phyloP scores from a whole-genome alignment of 805 yeast genomes.

The Metschnikowia santaceciliae region DNA sequence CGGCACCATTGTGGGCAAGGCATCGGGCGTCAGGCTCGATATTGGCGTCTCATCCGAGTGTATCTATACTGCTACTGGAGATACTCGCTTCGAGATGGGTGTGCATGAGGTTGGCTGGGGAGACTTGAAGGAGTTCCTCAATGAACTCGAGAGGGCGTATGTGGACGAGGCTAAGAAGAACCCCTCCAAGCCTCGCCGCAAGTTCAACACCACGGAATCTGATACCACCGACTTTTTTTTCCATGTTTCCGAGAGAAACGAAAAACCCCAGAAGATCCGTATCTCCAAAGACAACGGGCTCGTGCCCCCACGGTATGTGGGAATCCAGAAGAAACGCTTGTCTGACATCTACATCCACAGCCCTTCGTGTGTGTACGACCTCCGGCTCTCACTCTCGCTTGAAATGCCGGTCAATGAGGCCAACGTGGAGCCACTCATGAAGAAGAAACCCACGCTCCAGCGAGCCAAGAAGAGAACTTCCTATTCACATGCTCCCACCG shows the following conservation, averaged over 20 bases:
- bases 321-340: constrained; percentile 70
- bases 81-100: constrained; percentile 60
- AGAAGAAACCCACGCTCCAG: constrained; percentile 50
- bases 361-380: constrained; percentile 76
- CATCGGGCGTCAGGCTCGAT: constrained; percentile 55
- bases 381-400: constrained; percentile 67
- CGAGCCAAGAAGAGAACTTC: constrained; percentile 73
- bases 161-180: constrained; percentile 37
- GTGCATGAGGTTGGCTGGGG: constrained; percentile 60
- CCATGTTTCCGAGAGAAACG: constrained; percentile 58
- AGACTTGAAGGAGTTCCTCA: constrained; percentile 52
- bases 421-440: constrained; percentile 48
- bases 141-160: constrained; percentile 48
- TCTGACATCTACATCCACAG: constrained; percentile 66
- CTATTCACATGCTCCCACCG: constrained; percentile 69
- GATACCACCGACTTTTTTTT: constrained; percentile 62
- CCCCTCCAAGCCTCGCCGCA: constrained; percentile 36
- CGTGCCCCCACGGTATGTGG: constrained; percentile 64
- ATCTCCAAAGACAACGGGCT: constrained; percentile 58
- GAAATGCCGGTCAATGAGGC: constrained; percentile 71
- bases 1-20: constrained; percentile 66
- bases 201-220: constrained; percentile 57
- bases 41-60: constrained; percentile 70
- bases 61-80: constrained; percentile 51
- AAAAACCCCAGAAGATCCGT: constrained; percentile 60